Conservation (phyloP, 257 asterid genomes). For the Nicotiana tabacum region DNA sequence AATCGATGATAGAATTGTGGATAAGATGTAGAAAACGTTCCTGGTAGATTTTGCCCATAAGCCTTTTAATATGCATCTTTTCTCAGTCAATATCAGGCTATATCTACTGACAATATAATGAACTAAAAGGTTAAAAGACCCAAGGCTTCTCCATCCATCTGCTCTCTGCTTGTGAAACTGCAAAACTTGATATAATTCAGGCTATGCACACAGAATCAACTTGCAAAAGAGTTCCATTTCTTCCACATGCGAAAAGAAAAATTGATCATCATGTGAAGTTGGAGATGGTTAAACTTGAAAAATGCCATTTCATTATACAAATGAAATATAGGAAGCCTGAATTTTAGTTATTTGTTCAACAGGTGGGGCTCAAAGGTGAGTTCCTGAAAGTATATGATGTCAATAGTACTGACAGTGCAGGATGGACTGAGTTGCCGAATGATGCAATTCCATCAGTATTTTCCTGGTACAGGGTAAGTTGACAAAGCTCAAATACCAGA, state of each 20-base stretch:
- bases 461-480: conserved; percentile 80
- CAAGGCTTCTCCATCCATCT: not conserved
- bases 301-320: not conserved
- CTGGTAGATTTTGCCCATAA: not conserved
- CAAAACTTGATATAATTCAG: not conserved
- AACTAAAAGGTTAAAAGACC: not conserved
- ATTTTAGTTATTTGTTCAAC: conserved; percentile 16
- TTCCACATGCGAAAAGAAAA: not conserved
- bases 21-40: not conserved
- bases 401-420: conserved; percentile 28
- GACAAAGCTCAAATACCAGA: not conserved
- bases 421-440: conserved; percentile 51
- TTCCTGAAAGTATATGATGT: conserved; percentile 36
- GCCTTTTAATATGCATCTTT: not conserved
- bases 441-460: conserved; percentile 50
- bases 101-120: not conserved
- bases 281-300: not conserved
- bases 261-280: not conserved
- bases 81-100: not conserved
- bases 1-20: not conserved
- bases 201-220: not conserved
- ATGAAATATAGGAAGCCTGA: not conserved
- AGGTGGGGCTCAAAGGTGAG: conserved; percentile 86
- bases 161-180: not conserved
- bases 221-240: not conserved